These are phyloP conservation scores for Daldinia decipiens DNA, from an alignment of 495 filamentous ascomycete genomes.

Conservation along the genomic window DNA sequence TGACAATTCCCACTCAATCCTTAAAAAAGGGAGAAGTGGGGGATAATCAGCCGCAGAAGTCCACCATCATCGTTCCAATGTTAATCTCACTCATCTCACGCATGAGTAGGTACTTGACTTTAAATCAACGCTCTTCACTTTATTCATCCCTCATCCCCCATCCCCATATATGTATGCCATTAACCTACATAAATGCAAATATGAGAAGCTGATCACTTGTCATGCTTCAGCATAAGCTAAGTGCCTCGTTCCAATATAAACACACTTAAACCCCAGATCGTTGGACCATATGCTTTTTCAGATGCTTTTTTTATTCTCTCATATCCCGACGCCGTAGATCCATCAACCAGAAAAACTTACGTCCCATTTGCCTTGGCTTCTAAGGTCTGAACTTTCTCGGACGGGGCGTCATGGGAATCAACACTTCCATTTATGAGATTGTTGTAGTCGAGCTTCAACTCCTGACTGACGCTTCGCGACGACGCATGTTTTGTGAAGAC, in stretches of 20 bases:
- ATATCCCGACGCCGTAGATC: constrained; percentile 2
- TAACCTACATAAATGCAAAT: constrained; percentile 6
- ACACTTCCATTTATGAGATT: constrained; percentile 42
- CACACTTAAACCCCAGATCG: neutral
- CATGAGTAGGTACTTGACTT: neutral
- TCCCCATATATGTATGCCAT: constrained; percentile 5
- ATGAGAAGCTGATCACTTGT: neutral
- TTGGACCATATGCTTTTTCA: constrained; percentile 21
- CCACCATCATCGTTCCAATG: neutral
- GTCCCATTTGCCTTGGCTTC: constrained; percentile 59
- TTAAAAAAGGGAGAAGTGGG: constrained; percentile 6
- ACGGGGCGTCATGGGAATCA: constrained; percentile 37
- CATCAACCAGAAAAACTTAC: constrained; percentile 32
- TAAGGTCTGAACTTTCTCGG: constrained; percentile 53
- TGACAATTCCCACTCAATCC: constrained; percentile 4
- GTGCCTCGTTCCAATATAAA: constrained; percentile 4
- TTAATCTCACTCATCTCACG: neutral
- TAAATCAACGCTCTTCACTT: constrained; percentile 1
- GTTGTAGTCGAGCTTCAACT: constrained; percentile 50
- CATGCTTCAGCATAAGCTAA: neutral
- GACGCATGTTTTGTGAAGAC: constrained; percentile 58
- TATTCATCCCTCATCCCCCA: constrained; percentile 9
- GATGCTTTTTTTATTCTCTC: constrained; percentile 1
- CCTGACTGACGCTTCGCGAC: constrained; percentile 49
- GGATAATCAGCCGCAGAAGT: constrained; percentile 1